Conservation (phyloP, 768 basidiomycete genomes). For the Pholiota molesta region DNA sequence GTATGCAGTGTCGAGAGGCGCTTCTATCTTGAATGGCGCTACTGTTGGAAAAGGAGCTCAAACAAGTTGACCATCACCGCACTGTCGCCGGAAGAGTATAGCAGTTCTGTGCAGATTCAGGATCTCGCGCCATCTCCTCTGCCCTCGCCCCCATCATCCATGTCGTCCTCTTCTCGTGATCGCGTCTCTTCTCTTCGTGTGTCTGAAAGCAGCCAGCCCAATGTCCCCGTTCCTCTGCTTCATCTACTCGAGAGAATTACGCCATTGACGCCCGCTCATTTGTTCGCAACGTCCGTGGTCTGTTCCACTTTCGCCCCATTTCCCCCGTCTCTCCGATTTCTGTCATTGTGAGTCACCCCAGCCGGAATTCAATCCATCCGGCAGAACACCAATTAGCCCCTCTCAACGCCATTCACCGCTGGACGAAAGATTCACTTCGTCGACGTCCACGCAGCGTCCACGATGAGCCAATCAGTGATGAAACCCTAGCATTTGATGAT, state of each 20-base stretch:
- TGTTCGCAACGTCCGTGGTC: conserved; percentile 62
- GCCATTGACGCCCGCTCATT: conserved; percentile 51
- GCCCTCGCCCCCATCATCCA: conserved; percentile 44
- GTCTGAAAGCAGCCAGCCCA: background rate
- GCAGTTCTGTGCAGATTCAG: conserved; percentile 11
- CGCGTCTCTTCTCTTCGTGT: conserved; percentile 16
- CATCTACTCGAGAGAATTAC: conserved; percentile 14
- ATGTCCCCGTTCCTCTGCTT: conserved; percentile 5
- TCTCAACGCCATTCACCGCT: conserved; percentile 45
- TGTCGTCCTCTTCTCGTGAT: conserved; percentile 26
- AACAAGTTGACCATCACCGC: conserved; percentile 40
- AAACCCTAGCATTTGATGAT: conserved; percentile 11
- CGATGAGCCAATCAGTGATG: conserved; percentile 33
- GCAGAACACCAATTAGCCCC: conserved; percentile 20
- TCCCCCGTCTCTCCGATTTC: conserved; percentile 39
- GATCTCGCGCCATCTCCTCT: conserved; percentile 14
- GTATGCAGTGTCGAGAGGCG: conserved; percentile 26
- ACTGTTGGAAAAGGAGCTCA: conserved; percentile 29
- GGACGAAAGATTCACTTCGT: conserved; percentile 51
- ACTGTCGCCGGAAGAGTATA: conserved; percentile 30
- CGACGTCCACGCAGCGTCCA: conserved; percentile 57
- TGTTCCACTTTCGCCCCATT: conserved; percentile 54
- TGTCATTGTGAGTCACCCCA: conserved; percentile 19
- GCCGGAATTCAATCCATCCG: conserved; percentile 13
- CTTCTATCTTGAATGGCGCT: conserved; percentile 26